phyloP scores from a whole-genome alignment of 148 eudicot genomes.

The Nyssa sinensis region DNA sequence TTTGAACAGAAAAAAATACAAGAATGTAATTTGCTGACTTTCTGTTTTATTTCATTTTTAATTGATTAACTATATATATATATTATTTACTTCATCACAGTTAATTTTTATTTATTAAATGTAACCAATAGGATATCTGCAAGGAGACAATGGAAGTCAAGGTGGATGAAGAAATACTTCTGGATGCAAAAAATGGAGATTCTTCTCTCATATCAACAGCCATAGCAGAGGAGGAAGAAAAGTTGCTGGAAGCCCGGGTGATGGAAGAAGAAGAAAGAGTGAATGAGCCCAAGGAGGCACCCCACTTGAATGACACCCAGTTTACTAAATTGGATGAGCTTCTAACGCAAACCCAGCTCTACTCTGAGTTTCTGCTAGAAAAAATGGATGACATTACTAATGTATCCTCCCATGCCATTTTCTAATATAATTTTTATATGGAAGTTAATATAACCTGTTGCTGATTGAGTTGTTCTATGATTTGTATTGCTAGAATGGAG shows the following conservation, averaged over 20 bases:
- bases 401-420: conserved; percentile 26
- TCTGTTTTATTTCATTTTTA: too few species aligned
- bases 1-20: too few species aligned
- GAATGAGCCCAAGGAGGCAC: conserved; percentile 39
- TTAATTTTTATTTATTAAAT: background rate
- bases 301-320: conserved; percentile 62
- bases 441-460: background rate
- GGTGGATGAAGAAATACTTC: conserved; percentile 40
- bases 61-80: background rate
- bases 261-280: conserved; percentile 54
- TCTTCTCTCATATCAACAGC: conserved; percentile 46
- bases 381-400: conserved; percentile 91
- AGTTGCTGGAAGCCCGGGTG: conserved; percentile 53
- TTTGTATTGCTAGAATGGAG: conserved; percentile 52
- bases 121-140: conserved; percentile 40
- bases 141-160: conserved; percentile 41
- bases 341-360: conserved; percentile 83
- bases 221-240: conserved; percentile 67
- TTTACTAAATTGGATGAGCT: conserved; percentile 89
- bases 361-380: conserved; percentile 81
- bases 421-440: background rate
- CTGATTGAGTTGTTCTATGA: conserved; percentile 6
- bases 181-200: conserved; percentile 62
- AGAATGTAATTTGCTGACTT: too few species aligned
- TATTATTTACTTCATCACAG: background rate